phyloP scores from a whole-genome alignment of 176 grass and related monocot genomes.

The Triticum dicoccoides region DNA sequence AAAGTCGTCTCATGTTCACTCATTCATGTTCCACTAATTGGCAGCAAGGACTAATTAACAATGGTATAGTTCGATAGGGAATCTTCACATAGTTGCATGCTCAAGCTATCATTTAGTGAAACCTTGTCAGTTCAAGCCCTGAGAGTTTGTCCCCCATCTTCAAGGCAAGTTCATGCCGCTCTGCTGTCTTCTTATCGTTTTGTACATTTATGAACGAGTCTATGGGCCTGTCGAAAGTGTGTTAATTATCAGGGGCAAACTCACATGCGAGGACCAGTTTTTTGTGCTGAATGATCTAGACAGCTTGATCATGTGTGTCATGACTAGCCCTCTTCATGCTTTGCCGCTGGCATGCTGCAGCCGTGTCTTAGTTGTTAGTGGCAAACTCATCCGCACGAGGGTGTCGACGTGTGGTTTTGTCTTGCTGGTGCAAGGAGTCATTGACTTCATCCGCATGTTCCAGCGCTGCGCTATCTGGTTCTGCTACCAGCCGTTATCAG shows the following conservation, averaged over 20 bases:
- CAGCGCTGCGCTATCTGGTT: background rate
- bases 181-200: background rate
- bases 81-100: too few relatives aligned
- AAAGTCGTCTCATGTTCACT: too few relatives aligned
- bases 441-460: background rate
- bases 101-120: background rate
- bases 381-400: constrained; percentile 10
- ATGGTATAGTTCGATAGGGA: too few relatives aligned
- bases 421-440: background rate
- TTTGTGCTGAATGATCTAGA: background rate
- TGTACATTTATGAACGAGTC: background rate
- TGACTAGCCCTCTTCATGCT: background rate
- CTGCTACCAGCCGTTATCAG: too few relatives aligned
- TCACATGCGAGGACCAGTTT: too few relatives aligned
- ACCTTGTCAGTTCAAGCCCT: background rate
- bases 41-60: too few relatives aligned
- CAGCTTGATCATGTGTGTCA: background rate
- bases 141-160: background rate
- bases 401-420: background rate
- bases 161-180: background rate
- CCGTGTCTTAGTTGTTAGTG: background rate
- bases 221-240: background rate
- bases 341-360: background rate
- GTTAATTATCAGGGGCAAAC: too few relatives aligned
- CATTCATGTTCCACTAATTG: too few relatives aligned